These are phyloP conservation scores for Sergeia podlipaevii DNA, from an alignment of 208 protist species.

Conservation along the genomic window DNA sequence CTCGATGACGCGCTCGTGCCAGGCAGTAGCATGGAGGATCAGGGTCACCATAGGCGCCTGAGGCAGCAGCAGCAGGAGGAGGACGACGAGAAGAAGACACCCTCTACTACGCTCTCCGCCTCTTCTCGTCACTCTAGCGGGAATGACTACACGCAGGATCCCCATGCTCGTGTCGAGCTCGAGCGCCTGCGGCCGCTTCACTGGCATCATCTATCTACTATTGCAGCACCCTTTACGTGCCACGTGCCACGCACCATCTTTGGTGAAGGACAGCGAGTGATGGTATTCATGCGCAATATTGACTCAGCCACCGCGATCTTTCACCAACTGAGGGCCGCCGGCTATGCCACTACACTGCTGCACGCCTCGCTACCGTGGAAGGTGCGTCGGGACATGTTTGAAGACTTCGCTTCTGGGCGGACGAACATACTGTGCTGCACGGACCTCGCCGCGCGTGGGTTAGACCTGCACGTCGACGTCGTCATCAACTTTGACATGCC, in stretches of 20 bases:
- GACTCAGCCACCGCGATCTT: conserved; percentile 73
- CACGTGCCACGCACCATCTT: conserved; percentile 59
- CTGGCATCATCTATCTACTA: conserved; percentile 71
- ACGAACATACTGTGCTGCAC: conserved; percentile 90
- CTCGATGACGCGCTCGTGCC: no score
- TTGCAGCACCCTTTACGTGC: conserved; percentile 74
- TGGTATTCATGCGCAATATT: conserved; percentile 73
- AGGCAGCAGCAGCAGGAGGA: not conserved
- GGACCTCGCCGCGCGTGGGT: conserved; percentile 80
- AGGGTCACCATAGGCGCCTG: not conserved
- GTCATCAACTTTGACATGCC: conserved; percentile 89
- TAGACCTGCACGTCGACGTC: conserved; percentile 82
- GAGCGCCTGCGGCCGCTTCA: conserved; percentile 59
- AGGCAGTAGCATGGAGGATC: not conserved
- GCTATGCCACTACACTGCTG: conserved; percentile 63
- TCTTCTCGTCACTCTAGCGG: not conserved
- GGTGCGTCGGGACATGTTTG: conserved; percentile 62
- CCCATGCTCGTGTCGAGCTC: conserved; percentile 30
- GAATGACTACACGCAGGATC: conserved; percentile 26
- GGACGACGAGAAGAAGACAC: not conserved
- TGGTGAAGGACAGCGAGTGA: conserved; percentile 42
- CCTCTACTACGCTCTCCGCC: not conserved
- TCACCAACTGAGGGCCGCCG: conserved; percentile 55
- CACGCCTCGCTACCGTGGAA: conserved; percentile 59
- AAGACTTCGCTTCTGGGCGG: conserved; percentile 66